Base-by-base conservation (phyloP, 306 rosid species). In the Parietaria judaica region DNA sequence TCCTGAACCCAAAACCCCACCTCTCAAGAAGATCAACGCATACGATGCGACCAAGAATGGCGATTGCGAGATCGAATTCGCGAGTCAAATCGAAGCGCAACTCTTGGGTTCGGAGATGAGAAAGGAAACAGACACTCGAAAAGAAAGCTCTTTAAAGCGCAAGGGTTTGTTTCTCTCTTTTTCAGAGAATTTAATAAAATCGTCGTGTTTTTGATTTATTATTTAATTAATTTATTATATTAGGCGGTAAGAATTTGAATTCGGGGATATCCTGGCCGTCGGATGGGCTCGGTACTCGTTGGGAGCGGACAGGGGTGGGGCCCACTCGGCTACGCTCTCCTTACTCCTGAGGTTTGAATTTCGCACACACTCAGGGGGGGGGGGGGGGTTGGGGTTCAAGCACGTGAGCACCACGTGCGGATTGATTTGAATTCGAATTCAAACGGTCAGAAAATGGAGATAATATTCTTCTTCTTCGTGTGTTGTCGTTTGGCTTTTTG, bases 171-270 rank as follows among this genome's bases (percentile, higher is more conserved):
- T 46, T 46, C 13, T 46, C 50, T 46, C 31, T 23, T 0, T 23
- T 23, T 23, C 37, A 10, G 16, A 11, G 85, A 13, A 62, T 48
- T 13, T 65, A 67, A 74, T 68, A 11, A 10, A 2, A 56, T 10
- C 3, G 11, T 4, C 3, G 14, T 34, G 11, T 34, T 31, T 16
- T 17, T 34, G 11, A 4, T 1, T 56, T n/a, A n/a, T 65, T 60
- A 15, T 65, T 56, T 68, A 66, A 71, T 70, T 65, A 23, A 23
- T 23, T 9, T 49, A 49, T n/a, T 49, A 4, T 49, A 10, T 4
- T 58, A 72, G 82, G 92, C 87, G 95, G 92, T 95, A 89, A 78
- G 75, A 49, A 62, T 85, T 92, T 86, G 75, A 90, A 77, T 75
- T 62, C 2, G 8, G 58, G 11, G 1, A 13, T 12, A 81, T 88